Percentiles rank a stretch among this genome's conserved stretches.
Conservation (phyloP, 2,329 filamentous ascomycete genomes). For the Tolypocladium endophyticum region DNA sequence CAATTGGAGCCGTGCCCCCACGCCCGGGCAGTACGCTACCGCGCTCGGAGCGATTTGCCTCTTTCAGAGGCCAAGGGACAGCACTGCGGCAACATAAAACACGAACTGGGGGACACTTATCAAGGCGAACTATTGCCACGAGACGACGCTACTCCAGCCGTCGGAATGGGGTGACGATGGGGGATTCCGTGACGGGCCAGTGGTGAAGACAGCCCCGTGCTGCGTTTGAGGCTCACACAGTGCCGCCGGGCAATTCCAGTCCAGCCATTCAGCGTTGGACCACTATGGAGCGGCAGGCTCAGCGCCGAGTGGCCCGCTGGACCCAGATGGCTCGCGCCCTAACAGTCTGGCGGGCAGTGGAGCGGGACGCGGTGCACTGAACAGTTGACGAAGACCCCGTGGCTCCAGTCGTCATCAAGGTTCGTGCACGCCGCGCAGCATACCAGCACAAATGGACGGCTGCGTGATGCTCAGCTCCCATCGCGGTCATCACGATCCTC, state of each 20-base stretch:
- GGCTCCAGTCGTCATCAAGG: neutral
- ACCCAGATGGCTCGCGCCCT: neutral
- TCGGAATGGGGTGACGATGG: neutral
- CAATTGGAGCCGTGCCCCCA: neutral
- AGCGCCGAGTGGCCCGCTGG: no score
- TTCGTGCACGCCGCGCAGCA: no score
- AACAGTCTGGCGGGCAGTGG: neutral
- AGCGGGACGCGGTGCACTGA: neutral
- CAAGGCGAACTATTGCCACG: neutral
- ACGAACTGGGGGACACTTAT: neutral
- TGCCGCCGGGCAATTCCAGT: neutral
- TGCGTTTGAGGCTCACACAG: neutral
- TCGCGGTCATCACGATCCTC: neutral
- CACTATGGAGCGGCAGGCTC: no score
- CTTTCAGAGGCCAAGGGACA: neutral
- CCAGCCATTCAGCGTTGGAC: neutral
- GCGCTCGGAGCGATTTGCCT: neutral
- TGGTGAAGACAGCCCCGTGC: neutral
- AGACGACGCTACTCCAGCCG: neutral
- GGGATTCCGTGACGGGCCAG: neutral
- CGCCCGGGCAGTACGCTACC: neutral
- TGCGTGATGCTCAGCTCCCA: neutral
- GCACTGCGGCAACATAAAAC: neutral
- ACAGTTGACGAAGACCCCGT: neutral
- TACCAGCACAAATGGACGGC: neutral